Evolutionary conservation across 1,284 basidiomycete species (phyloP).

Genomic region (Cutaneotrichosporon daszewskae): DNA sequence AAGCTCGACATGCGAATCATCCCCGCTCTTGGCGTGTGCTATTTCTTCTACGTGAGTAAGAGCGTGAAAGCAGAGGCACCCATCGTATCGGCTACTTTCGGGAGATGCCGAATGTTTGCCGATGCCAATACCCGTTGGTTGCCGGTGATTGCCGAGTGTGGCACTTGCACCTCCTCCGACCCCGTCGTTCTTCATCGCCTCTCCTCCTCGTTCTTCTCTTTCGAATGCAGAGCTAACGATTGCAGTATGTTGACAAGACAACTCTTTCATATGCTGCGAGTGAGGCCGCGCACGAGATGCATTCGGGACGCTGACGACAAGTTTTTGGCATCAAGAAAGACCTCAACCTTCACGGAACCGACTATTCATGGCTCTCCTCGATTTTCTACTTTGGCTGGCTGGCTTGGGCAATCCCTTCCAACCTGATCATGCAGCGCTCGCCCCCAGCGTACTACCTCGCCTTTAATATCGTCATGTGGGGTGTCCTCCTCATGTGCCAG

Average conservation of each 20-base stretch:
- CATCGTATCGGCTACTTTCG: too few relatives aligned
- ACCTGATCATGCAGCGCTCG: constrained; percentile 51
- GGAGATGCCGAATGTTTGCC: too few relatives aligned
- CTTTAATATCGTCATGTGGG: constrained; percentile 52
- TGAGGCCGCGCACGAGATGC: background rate
- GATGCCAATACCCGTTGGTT: too few relatives aligned
- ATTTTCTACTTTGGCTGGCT: constrained; percentile 53
- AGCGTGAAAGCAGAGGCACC: background rate
- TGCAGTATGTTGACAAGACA: constrained; percentile 41
- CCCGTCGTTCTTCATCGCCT: too few relatives aligned
- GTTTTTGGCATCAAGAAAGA: constrained; percentile 35
- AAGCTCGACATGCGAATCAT: constrained; percentile 37
- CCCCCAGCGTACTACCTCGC: constrained; percentile 51
- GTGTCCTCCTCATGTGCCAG: constrained; percentile 46
- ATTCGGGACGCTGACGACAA: background rate
- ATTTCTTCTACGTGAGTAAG: constrained; percentile 34
- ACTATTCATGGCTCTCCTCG: constrained; percentile 45
- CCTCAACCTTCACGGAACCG: constrained; percentile 32
- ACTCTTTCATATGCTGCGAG: constrained; percentile 42
- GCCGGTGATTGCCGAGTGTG: too few relatives aligned
- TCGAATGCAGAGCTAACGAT: too few relatives aligned
- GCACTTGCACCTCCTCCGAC: too few relatives aligned
- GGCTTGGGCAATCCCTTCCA: constrained; percentile 52
- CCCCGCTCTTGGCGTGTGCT: constrained; percentile 37
- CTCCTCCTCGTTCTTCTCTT: too few relatives aligned